A percentile compares a stretch with the other conserved stretches of the same genome.
Conservation (phyloP, 495 filamentous ascomycete genomes). For the Penicillium ochrochloron region DNA sequence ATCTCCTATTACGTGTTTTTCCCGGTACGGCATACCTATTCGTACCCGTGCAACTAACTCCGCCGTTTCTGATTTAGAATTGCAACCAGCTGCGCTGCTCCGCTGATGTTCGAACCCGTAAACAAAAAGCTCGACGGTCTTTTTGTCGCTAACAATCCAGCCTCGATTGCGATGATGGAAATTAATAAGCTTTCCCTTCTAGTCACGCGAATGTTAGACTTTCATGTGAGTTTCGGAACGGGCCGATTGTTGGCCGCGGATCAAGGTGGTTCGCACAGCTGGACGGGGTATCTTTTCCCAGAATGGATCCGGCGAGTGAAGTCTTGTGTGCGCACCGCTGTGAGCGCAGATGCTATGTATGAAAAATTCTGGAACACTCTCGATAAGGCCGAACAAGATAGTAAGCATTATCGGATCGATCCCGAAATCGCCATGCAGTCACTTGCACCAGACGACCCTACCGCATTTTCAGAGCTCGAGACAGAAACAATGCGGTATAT, state of each 20-base stretch:
- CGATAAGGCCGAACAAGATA: conserved; percentile 4
- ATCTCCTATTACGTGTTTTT: neutral
- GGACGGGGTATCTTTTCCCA: neutral
- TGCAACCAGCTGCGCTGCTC: conserved; percentile 12
- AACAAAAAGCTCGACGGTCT: neutral
- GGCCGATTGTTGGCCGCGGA: conserved; percentile 5
- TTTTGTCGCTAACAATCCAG: conserved; percentile 7
- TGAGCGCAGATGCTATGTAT: conserved; percentile 8
- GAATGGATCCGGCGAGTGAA: neutral
- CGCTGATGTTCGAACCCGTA: conserved; percentile 6
- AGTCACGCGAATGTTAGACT: conserved; percentile 5
- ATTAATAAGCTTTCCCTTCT: conserved; percentile 7
- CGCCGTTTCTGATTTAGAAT: neutral
- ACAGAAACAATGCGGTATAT: neutral
- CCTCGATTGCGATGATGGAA: conserved; percentile 6
- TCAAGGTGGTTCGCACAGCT: neutral
- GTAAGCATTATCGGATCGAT: conserved; percentile 10
- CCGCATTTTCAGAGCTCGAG: neutral
- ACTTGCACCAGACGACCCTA: conserved; percentile 4
- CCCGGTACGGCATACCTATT: neutral
- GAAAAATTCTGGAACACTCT: conserved; percentile 7
- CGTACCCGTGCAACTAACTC: too few relatives aligned
- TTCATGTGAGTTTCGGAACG: conserved; percentile 11
- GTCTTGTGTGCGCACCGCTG: neutral
- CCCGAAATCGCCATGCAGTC: neutral